Evolutionary conservation across 2,329 filamentous ascomycete genomes (phyloP), one percentile per base, ranked within the genome.

Genomic region (Allantophomopsis cytisporea): DNA sequence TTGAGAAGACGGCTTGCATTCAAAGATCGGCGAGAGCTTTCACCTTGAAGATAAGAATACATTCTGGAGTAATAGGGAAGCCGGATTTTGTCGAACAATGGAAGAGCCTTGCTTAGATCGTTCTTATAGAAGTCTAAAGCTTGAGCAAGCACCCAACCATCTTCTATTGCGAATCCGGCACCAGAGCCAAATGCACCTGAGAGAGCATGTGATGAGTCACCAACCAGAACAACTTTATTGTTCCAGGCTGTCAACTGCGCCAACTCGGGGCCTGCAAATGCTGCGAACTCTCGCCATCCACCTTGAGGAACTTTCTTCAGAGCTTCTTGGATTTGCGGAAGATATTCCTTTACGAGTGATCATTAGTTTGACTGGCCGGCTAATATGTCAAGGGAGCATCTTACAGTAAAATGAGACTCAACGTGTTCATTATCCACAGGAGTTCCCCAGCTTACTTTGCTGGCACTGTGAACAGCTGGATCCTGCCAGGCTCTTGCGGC

Each of bases 121-220:
- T 47, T 32, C 13, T 39, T 15, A 42, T 40, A 33, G 3, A 31
- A 30, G 6, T 54, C 51, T 30, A 59, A 50, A 3, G 60, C 53
- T 40, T 55, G 54, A 10, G 60, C 60, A 2, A 65, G 52, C 17
- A 65, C 57, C 60, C 60, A 67, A 7, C 59, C 61, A 49, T 66
- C 64, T 45, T 67, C 58, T 47, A 66, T 54, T 0, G 64, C 62
- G 42, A 65, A 65, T 0, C 58, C 63, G 5, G 64, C 63, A 0
- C 64, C 63, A 3, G 62, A 63, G 0, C 64, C 63, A 45, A 63
- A 63, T 1, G 60, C 60, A 2, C 60, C 60, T 7, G 67, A 69
- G 0, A 72, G 57, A 1, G 70, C 66, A 48, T 75, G 71, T 1
- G 68, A 73, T 0, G 69, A 63, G 45, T 75, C 70, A 7, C 70